Evolutionary conservation across 1,284 basidiomycete species (phyloP), one percentile per base, ranked within the genome.

Genomic region (Ceratobasidium theobromae): DNA sequence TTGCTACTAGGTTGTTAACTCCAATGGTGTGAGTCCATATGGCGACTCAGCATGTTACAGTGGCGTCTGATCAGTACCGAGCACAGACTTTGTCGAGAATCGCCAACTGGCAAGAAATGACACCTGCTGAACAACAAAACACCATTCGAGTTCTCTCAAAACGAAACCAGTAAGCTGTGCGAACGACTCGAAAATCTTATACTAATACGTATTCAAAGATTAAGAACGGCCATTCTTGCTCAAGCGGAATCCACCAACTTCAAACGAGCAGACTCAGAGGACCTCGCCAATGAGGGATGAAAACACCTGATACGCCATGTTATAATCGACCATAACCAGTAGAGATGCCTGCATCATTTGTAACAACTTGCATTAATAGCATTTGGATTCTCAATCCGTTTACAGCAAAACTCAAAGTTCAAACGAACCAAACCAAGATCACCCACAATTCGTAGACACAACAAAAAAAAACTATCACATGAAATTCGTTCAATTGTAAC

Each of bases 101-200:
- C 30, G 46, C 57, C n/a, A 62, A 62, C 23, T 62, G 57, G 57
- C 57, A 51, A 33, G 57, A 62, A 28, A 45, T 62, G 28, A 62
- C 57, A 16, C 46, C 45, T 4, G 57, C 57, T 16, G 57, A 62
- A 28, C 57, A 62, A 25, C 49, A 49, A 32, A 62, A 62, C 27
- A 62, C 57, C 1, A 62, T 62, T 25, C 57, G 57, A 11, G 57
- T 62, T 16, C 57, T 62, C 18, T 49, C 57, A n/a, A 62, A 62
- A 23, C 45, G 57, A n/a, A 62, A 62, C 25, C 57, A 62, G 57
- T 62, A 14, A 14, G 55, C 48, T 11, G 21, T 9, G 11, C 9
- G 18, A 23, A 41, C 38, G 18, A 35, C 16, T 25, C 4, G 40
- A 18, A 23, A 45, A 9, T 3, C 30, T 4, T n/a, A 35, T n/a